phyloP scores from a whole-genome alignment of 805 yeast species.

The Ogataea salicorniae region DNA sequence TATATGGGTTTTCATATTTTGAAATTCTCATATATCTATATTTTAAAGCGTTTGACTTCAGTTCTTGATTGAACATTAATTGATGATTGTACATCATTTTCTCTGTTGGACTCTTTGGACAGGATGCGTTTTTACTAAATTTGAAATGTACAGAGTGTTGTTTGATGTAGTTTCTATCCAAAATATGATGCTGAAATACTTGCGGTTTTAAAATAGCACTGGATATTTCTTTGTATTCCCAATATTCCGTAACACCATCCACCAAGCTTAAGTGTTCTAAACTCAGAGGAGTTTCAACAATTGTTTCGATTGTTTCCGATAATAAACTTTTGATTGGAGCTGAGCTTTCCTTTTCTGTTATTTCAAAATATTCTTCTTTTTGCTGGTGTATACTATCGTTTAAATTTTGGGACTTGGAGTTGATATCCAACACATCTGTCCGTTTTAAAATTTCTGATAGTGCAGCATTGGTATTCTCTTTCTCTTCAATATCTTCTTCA shows the following conservation, averaged over 20 bases:
- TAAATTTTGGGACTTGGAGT: too few relatives aligned
- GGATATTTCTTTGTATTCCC: constrained; percentile 2
- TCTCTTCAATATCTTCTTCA: too few relatives aligned
- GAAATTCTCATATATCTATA: constrained; percentile 10
- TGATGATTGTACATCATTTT: constrained; percentile 1
- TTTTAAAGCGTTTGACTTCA: constrained; percentile 7
- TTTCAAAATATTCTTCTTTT: too few relatives aligned
- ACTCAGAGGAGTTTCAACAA: neutral
- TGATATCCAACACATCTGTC: too few relatives aligned
- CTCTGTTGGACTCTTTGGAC: constrained; percentile 17
- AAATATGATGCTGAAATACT: constrained; percentile 13
- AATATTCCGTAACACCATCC: constrained; percentile 6
- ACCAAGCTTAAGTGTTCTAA: neutral
- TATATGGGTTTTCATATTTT: neutral
- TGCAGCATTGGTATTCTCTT: too few relatives aligned
- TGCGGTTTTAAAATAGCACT: constrained; percentile 13
- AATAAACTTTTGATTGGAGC: too few relatives aligned
- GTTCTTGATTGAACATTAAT: constrained; percentile 1
- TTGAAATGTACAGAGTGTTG: neutral
- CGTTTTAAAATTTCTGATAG: too few relatives aligned
- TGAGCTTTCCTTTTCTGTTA: too few relatives aligned
- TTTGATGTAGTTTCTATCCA: constrained; percentile 2
- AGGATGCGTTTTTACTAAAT: constrained; percentile 3
- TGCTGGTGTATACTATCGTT: too few relatives aligned
- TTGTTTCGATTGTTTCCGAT: too few relatives aligned